Evolutionary conservation across 352 stramenopile species (phyloP).

Genomic region (Plasmopara muralis): DNA sequence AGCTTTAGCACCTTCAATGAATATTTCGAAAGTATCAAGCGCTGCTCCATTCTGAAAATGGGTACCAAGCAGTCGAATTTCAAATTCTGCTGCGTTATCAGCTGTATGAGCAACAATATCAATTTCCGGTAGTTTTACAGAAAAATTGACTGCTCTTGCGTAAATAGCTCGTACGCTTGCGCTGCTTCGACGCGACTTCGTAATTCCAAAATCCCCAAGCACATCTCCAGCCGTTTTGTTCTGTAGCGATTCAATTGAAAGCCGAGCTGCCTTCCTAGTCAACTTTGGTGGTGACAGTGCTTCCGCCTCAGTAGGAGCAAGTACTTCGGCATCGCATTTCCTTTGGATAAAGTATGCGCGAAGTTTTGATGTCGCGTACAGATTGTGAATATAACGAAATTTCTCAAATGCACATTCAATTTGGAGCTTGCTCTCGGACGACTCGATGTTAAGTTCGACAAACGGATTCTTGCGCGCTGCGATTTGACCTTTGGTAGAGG

Average conservation of each 20-base stretch:
- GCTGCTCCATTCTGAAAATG: slow-evolving; percentile 47
- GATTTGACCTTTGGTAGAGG: slow-evolving; percentile 5
- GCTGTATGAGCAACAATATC: slow-evolving; percentile 60
- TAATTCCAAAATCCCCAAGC: slow-evolving; percentile 10
- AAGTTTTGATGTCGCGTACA: slow-evolving; percentile 55
- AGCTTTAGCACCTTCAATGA: slow-evolving; percentile 47
- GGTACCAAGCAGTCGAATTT: slow-evolving; percentile 45
- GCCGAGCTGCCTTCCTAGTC: slow-evolving; percentile 8
- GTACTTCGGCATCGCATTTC: background rate
- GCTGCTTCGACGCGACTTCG: slow-evolving; percentile 13
- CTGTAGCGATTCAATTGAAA: slow-evolving; percentile 14
- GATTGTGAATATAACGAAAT: slow-evolving; percentile 69
- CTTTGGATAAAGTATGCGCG: slow-evolving; percentile 50
- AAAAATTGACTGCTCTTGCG: slow-evolving; percentile 37
- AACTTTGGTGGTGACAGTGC: slow-evolving; percentile 7
- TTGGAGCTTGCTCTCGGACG: slow-evolving; percentile 44
- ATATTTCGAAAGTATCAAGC: slow-evolving; percentile 48
- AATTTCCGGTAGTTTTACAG: slow-evolving; percentile 49
- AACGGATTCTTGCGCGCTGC: slow-evolving; percentile 24
- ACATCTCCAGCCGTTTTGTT: slow-evolving; percentile 15
- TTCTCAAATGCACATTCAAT: slow-evolving; percentile 49
- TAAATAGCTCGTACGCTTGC: background rate
- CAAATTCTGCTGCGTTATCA: slow-evolving; percentile 54
- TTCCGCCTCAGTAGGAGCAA: slow-evolving; percentile 5
- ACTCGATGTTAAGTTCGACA: slow-evolving; percentile 53